Conservation (phyloP, 2,329 filamentous ascomycete species). For the Emergomyces africanus region DNA sequence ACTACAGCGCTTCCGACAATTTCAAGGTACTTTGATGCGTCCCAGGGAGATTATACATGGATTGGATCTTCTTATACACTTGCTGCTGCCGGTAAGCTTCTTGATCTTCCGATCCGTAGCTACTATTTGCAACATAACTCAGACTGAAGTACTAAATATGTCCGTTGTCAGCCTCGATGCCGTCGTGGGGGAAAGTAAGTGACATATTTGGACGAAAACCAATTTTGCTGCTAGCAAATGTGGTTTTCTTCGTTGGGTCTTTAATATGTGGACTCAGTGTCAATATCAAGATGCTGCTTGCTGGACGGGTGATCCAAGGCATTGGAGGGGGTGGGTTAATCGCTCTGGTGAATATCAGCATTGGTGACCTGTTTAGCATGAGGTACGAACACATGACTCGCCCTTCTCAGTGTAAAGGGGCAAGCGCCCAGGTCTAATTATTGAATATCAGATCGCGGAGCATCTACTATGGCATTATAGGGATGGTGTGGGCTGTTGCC, state of each 20-base stretch:
- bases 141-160: not conserved
- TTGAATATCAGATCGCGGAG: constrained; percentile 34
- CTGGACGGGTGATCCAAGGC: constrained; percentile 50
- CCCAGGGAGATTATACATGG: constrained; percentile 24
- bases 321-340: constrained; percentile 51
- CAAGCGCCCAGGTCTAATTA: too few relatives aligned
- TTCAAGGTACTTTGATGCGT: constrained; percentile 19
- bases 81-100: constrained; percentile 17
- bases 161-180: constrained; percentile 23
- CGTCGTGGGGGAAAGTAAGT: constrained; percentile 47
- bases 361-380: constrained; percentile 52
- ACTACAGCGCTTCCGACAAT: constrained; percentile 26
- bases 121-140: not conserved
- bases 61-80: constrained; percentile 25
- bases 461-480: constrained; percentile 50
- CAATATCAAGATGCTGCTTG: constrained; percentile 50
- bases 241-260: constrained; percentile 50
- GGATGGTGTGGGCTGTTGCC: constrained; percentile 49
- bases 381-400: constrained; percentile 19
- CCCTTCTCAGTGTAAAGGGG: not conserved
- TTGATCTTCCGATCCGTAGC: constrained; percentile 4
- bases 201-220: constrained; percentile 57
- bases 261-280: constrained; percentile 46
- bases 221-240: constrained; percentile 46
- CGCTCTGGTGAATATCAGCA: constrained; percentile 50